Base-by-base conservation (phyloP, 1,284 basidiomycete genomes). In the Neonothopanus nambi region DNA sequence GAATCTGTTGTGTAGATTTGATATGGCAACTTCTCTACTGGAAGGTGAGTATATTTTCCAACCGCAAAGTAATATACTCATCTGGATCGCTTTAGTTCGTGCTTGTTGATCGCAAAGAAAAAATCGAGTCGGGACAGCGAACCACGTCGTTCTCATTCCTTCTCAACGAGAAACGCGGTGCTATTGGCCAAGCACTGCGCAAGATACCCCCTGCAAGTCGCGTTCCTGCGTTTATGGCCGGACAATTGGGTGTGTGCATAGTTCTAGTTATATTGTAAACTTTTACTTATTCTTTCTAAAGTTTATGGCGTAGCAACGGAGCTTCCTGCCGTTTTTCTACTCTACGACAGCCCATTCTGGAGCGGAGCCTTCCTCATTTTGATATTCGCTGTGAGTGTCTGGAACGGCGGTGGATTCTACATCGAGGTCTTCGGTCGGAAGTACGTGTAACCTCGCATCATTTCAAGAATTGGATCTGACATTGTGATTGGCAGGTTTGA, bases 361-460 rank as follows among this genome's bases (percentile, higher is more conserved):
- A 92, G 89, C 57, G 84, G 82, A 13, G 68, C 80, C 1, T 95
- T 93, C 73, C 73, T 97, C 20, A 73, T 93, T 38, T 59, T 82
- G 55, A 88, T 95, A 43, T 91, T 96, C 63, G 74, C 80, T 28
- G 90, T 93, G 40, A 88, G 86, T 57, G 89, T 89, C 1, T 93
- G 91, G 91, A 93, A 93, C 62, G 91, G 83, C 48, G 91, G 80
- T 57, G 89, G 83, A 8, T 93, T 84, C 76, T 96, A 96, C 68
- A 94, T 97, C 56, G 95, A 98, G 67, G 93, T 96, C 28, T 96
- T 95, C 67, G 93, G 93, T 35, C 83, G 93, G 70, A 95, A 95
- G 92, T 93, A 59, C 60, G 89, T n/a, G n/a, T 81, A 33, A 51
- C 44, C 44, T 43, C n/a, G n/a, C n/a, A n/a, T n/a, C n/a, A n/a